phyloP scores from a whole-genome alignment of 495 filamentous ascomycete genomes.

The Cenococcum geophilum region DNA sequence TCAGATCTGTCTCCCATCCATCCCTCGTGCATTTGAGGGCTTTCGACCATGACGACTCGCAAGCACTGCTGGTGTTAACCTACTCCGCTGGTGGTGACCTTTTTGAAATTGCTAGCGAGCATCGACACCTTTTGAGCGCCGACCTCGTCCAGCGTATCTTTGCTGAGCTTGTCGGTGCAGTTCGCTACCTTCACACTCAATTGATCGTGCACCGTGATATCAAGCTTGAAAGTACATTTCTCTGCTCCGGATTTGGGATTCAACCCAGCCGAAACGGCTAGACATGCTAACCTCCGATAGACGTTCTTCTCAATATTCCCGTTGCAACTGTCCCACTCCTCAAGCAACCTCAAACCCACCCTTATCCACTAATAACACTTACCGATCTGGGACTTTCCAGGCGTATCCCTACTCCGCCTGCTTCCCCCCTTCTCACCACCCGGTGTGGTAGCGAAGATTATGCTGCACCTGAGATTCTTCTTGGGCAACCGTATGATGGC shows the following conservation, averaged over 20 bases:
- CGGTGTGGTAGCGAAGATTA: conserved; percentile 96
- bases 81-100: conserved; percentile 93
- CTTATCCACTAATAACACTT: conserved; percentile 75
- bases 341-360: conserved; percentile 62
- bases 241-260: conserved; percentile 9
- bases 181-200: conserved; percentile 74
- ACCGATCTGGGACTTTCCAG: conserved; percentile 90
- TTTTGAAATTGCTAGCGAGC: conserved; percentile 78
- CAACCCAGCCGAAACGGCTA: conserved; percentile 5
- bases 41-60: conserved; percentile 71
- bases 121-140: conserved; percentile 57
- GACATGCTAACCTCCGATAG: conserved; percentile 46
- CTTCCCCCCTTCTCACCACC: conserved; percentile 69
- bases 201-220: conserved; percentile 95
- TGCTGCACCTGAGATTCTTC: conserved; percentile 89
- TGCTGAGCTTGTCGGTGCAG: conserved; percentile 77
- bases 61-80: conserved; percentile 76
- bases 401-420: conserved; percentile 64
- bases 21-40: conserved; percentile 85
- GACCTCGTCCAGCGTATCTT: conserved; percentile 77
- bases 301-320: conserved; percentile 83
- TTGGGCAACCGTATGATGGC: conserved; percentile 92
- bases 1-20: conserved; percentile 79
- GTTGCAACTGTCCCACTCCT: conserved; percentile 45
- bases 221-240: conserved; percentile 80